Evolutionary conservation across 2,329 filamentous ascomycete genomes (phyloP).

Genomic region (Cercospora sesami): DNA sequence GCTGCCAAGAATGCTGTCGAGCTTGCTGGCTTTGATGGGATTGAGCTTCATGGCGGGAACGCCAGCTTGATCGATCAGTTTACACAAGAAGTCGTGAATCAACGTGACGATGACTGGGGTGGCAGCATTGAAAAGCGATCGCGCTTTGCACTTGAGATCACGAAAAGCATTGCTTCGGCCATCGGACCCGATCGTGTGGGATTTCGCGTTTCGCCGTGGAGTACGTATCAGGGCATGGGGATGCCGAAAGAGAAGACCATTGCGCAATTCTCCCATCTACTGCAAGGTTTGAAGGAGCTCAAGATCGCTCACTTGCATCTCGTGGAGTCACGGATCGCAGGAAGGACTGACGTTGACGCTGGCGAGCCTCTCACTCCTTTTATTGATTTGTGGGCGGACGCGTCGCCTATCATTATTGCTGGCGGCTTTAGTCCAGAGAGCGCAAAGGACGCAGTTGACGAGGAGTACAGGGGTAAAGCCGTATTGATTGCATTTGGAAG

Average conservation of each 20-base stretch:
- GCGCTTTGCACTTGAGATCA: slow-evolving; percentile 55
- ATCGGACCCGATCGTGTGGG: slow-evolving; percentile 55
- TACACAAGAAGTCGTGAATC: slow-evolving; percentile 59
- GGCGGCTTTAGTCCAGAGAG: slow-evolving; percentile 46
- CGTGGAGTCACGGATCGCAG: slow-evolving; percentile 56
- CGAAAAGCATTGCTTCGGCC: slow-evolving; percentile 52
- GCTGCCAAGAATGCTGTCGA: slow-evolving; percentile 50
- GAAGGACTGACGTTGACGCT: slow-evolving; percentile 44
- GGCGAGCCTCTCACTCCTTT: slow-evolving; percentile 37
- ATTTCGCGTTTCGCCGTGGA: slow-evolving; percentile 62
- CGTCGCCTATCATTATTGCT: slow-evolving; percentile 52
- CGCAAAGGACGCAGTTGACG: slow-evolving; percentile 39
- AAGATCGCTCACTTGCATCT: slow-evolving; percentile 63
- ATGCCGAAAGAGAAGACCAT: slow-evolving; percentile 59
- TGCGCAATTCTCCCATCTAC: slow-evolving; percentile 63
- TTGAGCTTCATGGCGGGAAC: slow-evolving; percentile 53
- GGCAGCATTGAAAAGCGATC: slow-evolving; percentile 53
- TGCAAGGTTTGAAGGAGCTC: slow-evolving; percentile 52
- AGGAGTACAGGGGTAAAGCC: slow-evolving; percentile 44
- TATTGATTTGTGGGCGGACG: slow-evolving; percentile 44
- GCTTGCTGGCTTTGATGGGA: slow-evolving; percentile 59
- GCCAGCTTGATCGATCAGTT: slow-evolving; percentile 66
- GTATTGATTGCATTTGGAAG: slow-evolving; percentile 51
- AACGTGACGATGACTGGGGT: slow-evolving; percentile 52
- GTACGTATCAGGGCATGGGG: slow-evolving; percentile 55